Conservation (phyloP, 371 early-diverging fungal species). For the Saksenaea vasiformis region DNA sequence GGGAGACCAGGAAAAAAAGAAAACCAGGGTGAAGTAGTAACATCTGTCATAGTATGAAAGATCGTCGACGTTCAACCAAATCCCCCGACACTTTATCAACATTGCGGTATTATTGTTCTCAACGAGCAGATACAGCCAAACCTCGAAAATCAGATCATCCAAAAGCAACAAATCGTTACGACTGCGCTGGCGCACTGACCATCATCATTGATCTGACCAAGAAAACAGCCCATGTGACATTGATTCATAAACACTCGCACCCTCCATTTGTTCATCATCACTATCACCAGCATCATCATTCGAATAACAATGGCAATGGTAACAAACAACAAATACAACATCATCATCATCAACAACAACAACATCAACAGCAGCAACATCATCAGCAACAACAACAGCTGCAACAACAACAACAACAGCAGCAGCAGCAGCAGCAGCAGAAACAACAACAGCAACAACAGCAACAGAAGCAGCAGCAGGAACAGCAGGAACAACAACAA, state of each 20-base stretch:
- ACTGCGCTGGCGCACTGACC: conserved; percentile 52
- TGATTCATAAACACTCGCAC: conserved; percentile 49
- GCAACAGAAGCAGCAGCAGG: background rate
- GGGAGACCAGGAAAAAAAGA: no score
- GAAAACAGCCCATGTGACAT: conserved; percentile 44
- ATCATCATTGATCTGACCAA: conserved; percentile 50
- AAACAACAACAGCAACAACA: conserved; percentile 1
- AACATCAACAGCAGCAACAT: conserved; percentile 12
- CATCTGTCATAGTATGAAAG: conserved; percentile 41
- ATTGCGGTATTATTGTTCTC: conserved; percentile 52
- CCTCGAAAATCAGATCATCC: conserved; percentile 50
- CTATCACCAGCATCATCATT: conserved; percentile 36
- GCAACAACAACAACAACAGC: conserved; percentile 1
- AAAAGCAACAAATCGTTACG: conserved; percentile 33
- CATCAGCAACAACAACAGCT: conserved; percentile 16
- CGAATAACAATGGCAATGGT: conserved; percentile 5
- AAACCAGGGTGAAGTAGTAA: no score
- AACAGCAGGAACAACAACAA: background rate
- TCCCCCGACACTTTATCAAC: conserved; percentile 49
- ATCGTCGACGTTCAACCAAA: conserved; percentile 49
- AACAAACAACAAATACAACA: conserved; percentile 8
- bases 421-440: conserved; percentile 1
- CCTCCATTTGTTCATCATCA: conserved; percentile 46
- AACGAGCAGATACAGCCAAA: conserved; percentile 48
- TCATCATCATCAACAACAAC: conserved; percentile 9